Conservation (phyloP, 202 grass and related monocot genomes). For the Elaeis oleifera region DNA sequence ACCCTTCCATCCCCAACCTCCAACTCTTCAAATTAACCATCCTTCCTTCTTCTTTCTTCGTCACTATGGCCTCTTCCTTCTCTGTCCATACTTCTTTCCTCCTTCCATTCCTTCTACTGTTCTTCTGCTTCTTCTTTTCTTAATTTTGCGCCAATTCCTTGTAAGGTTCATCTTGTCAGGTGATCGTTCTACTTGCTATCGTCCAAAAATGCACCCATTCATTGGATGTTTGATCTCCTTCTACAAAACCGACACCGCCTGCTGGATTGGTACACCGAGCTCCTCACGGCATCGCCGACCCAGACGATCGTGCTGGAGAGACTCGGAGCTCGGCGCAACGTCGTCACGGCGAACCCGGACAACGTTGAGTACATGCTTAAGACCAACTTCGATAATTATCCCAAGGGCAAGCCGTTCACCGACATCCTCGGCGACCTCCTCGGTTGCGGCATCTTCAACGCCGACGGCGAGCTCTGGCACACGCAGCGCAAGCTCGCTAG, state of each 20-base stretch:
- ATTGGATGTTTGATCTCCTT: conserved; percentile 52
- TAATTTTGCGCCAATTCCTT: neutral
- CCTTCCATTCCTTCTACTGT: neutral
- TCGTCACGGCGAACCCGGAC: conserved; percentile 47
- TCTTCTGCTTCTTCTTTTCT: conserved; percentile 15
- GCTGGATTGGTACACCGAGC: conserved; percentile 63
- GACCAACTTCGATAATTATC: conserved; percentile 53
- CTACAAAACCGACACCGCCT: conserved; percentile 50
- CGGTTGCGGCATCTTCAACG: conserved; percentile 61
- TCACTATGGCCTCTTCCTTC: neutral
- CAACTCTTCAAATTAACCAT: no score
- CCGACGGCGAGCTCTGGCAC: conserved; percentile 48
- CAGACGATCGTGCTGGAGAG: conserved; percentile 55
- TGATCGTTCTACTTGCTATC: neutral
- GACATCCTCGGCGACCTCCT: conserved; percentile 48
- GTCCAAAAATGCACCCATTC: conserved; percentile 43
- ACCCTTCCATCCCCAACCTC: no score
- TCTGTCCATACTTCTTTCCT: neutral
- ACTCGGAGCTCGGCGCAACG: conserved; percentile 31
- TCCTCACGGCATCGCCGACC: conserved; percentile 42
- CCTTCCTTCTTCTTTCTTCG: neutral
- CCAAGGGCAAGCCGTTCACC: conserved; percentile 46
- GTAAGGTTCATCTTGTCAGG: neutral
- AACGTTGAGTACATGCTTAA: conserved; percentile 53
- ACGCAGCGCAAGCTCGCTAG: conserved; percentile 45